Conservation (phyloP, 1,284 basidiomycete genomes). For the Limonomyces culmigenus region DNA sequence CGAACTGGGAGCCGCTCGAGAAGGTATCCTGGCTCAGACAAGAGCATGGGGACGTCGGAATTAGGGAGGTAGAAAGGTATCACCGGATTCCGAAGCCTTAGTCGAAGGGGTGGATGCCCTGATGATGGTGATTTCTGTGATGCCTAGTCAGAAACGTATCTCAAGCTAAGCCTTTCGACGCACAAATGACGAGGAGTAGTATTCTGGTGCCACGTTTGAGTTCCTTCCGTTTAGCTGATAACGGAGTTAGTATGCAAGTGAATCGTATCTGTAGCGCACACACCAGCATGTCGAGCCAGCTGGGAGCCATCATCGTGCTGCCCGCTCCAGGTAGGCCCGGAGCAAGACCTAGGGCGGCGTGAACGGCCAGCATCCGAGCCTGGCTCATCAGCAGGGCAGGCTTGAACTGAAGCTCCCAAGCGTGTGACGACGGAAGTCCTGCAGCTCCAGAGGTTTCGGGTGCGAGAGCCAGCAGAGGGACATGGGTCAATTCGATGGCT, state of each 20-base stretch:
- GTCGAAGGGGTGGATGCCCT: conserved; percentile 46
- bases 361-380: conserved; percentile 49
- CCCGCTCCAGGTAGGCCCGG: conserved; percentile 23
- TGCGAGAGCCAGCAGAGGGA: conserved; percentile 27
- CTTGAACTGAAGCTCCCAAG: conserved; percentile 27
- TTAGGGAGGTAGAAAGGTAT: too few species aligned
- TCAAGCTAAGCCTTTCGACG: conserved; percentile 8
- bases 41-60: too few species aligned
- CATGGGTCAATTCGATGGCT: conserved; percentile 27
- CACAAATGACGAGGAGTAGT: conserved; percentile 28
- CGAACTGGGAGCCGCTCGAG: conserved; percentile 52
- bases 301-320: conserved; percentile 31
- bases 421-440: conserved; percentile 56
- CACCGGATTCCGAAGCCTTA: conserved; percentile 44
- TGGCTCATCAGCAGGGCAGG: conserved; percentile 52
- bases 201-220: conserved; percentile 22
- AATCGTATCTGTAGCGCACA: conserved; percentile 12
- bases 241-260: conserved; percentile 2
- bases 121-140: conserved; percentile 41
- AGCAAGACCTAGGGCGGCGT: conserved; percentile 38
- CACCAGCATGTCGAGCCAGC: conserved; percentile 59
- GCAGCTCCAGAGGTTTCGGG: conserved; percentile 10
- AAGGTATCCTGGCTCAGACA: conserved; percentile 59
- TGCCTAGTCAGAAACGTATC: not conserved
- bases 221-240: conserved; percentile 26